Conservation (phyloP, 371 early-diverging fungal genomes). For the Coemansia sp. region DNA sequence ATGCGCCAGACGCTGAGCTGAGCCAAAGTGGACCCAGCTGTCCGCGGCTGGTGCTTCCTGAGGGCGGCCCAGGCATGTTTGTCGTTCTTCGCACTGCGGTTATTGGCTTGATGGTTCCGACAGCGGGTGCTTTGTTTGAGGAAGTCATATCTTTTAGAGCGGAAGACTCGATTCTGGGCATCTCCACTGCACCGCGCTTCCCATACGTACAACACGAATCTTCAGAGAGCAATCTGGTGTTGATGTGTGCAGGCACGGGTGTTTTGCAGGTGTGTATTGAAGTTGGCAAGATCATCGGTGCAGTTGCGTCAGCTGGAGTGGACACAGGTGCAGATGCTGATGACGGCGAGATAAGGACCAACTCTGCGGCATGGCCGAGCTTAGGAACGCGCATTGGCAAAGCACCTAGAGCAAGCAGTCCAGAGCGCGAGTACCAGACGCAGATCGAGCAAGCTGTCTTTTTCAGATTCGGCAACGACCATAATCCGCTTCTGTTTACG, state of each 20-base stretch:
- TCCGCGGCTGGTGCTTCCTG: conserved; percentile 30
- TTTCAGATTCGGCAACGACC: conserved; percentile 19
- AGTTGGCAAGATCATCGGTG: neutral
- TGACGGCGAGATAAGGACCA: too few species aligned
- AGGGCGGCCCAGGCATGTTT: conserved; percentile 26
- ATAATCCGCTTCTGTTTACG: conserved; percentile 32
- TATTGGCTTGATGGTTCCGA: conserved; percentile 6
- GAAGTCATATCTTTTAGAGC: conserved; percentile 26
- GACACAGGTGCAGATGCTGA: neutral
- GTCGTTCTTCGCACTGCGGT: conserved; percentile 16
- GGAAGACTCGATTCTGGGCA: conserved; percentile 21
- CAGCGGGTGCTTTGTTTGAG: conserved; percentile 13
- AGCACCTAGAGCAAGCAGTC: neutral
- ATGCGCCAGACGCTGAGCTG: conserved; percentile 2
- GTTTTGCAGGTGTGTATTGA: conserved; percentile 30
- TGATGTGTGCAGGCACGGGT: conserved; percentile 30
- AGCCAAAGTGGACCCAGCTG: conserved; percentile 4
- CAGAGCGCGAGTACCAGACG: conserved; percentile 11
- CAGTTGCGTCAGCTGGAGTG: neutral
- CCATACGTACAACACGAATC: conserved; percentile 7
- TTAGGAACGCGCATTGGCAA: neutral
- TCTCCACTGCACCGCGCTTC: conserved; percentile 1
- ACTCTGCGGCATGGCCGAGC: neutral
- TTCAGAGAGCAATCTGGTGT: conserved; percentile 12
- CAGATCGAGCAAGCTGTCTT: conserved; percentile 51